These are phyloP conservation scores for Boletellus sp. DNA, from an alignment of 768 basidiomycete species.

Conservation along the genomic window DNA sequence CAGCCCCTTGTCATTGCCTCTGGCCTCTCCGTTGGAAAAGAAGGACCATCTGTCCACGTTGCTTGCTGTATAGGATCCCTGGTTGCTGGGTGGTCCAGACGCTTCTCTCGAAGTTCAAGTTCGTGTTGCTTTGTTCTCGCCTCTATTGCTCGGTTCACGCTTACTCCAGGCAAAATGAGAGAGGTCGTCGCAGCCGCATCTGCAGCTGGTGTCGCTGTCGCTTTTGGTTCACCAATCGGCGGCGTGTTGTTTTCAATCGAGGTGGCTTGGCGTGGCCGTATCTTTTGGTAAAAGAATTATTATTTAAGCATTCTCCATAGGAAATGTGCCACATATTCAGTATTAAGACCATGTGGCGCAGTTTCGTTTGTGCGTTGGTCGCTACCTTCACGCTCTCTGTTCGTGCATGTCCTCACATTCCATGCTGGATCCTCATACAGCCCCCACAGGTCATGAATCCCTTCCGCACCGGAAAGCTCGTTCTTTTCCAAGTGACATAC, in stretches of 20 bases:
- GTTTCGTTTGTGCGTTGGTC: slow-evolving; percentile 94
- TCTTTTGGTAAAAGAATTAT: neutral
- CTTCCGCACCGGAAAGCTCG: slow-evolving; percentile 95
- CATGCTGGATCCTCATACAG: slow-evolving; percentile 21
- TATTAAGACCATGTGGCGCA: slow-evolving; percentile 98
- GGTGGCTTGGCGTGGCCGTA: slow-evolving; percentile 38
- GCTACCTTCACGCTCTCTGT: slow-evolving; percentile 96
- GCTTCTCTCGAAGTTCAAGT: slow-evolving; percentile 89
- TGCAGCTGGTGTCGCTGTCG: slow-evolving; percentile 97
- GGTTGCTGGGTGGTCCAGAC: slow-evolving; percentile 78
- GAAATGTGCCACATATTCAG: slow-evolving; percentile 99
- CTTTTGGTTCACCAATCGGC: slow-evolving; percentile 97
- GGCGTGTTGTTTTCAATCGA: slow-evolving; percentile 98
- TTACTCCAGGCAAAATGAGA: slow-evolving; percentile 62
- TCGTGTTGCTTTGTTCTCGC: slow-evolving; percentile 21
- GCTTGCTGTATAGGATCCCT: slow-evolving; percentile 91
- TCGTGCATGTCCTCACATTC: slow-evolving; percentile 34
- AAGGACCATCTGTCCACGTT: slow-evolving; percentile 97
- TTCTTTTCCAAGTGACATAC: slow-evolving; percentile 97
- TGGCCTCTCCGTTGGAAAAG: slow-evolving; percentile 95
- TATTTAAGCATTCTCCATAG: slow-evolving; percentile 37
- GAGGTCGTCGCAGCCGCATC: slow-evolving; percentile 94
- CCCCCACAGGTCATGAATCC: slow-evolving; percentile 87
- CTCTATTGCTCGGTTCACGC: slow-evolving; percentile 14
- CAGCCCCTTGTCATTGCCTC: slow-evolving; percentile 97